Base-by-base conservation (phyloP, 2,329 filamentous ascomycete species). In the Neofusicoccum sp. region DNA sequence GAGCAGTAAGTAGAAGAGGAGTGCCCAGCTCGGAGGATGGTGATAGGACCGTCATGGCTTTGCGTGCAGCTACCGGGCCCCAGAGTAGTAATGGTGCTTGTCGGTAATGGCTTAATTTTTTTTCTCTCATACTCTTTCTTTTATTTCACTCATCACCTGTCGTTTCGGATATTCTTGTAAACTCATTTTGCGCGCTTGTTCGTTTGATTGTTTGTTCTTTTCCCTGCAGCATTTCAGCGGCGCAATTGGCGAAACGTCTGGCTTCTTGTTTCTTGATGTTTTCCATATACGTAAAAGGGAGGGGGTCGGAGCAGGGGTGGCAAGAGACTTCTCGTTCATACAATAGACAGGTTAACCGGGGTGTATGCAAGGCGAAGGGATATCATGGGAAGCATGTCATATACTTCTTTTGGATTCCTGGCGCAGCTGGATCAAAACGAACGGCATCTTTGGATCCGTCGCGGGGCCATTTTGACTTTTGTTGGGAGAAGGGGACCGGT, bases 321-420 rank as follows among this genome's bases (percentile, higher is more conserved):
- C n/a, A n/a, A 36, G 31, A 33, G 12, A 33, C 28, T 34, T 33
- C 45, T 49, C 45, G 45, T 6, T 11, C 33, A 49, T 34, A 49
- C 47, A 49, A 50, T 37, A 50, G 48, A 50, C 48, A 36, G 48
- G 48, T 50, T 9, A 50, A 37, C 6, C 34, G 34, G 34, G 31
- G 48, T 31, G 33, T 16, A 29, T 14, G 48, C 31, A n/a, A 50
- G 48, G 48, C 48, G 48, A 50, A 36, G 48, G 48, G 12, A 6
- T 36, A 50, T 36, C 48, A 50, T 11, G 48, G 48, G 48, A 37
- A 50, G 48, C 48, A 50, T 50, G 33, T 37, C 33, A 50, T 50
- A 22, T 37, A 50, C 31, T 50, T 50, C 48, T 50, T 50, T 50
- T n/a, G 48, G 48, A 50, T 50, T 36, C 33, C 31, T 50, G 48